Percentiles rank a stretch among this genome's conserved stretches.
Conservation (phyloP, 2,329 filamentous ascomycete genomes). For the Scorias spongiosa region DNA sequence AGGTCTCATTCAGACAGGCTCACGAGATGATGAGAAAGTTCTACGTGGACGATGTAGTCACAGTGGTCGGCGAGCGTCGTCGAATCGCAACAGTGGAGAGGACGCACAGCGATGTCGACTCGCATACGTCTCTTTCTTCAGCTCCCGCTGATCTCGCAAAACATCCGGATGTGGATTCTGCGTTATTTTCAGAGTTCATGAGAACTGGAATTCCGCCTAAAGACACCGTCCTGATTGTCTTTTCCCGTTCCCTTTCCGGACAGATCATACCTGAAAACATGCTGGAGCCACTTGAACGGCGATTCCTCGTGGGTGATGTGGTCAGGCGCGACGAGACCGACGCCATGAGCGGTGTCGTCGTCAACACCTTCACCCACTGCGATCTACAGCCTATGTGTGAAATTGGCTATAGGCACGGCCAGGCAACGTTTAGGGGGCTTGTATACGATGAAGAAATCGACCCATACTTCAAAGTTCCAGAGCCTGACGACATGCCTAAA, state of each 20-base stretch:
- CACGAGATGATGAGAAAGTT: no score
- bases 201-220: constrained; percentile 33
- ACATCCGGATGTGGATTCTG: constrained; percentile 16
- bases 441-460: constrained; percentile 3
- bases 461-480: neutral
- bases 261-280: constrained; percentile 24
- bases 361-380: constrained; percentile 33
- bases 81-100: constrained; percentile 23
- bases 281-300: constrained; percentile 38
- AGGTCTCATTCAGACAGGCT: no score
- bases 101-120: constrained; percentile 29
- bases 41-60: no score
- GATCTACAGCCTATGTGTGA: constrained; percentile 24
- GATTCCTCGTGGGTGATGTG: constrained; percentile 38
- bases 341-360: constrained; percentile 39
- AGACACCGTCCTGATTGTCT: constrained; percentile 35
- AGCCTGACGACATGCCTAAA: neutral
- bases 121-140: constrained; percentile 14
- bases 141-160: constrained; percentile 24
- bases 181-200: constrained; percentile 25
- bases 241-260: constrained; percentile 19
- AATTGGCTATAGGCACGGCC: constrained; percentile 8
- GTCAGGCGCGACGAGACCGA: constrained; percentile 36
- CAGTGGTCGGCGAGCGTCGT: no score
- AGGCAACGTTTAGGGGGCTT: constrained; percentile 9